phyloP scores from a whole-genome alignment of 306 rosid species.

The Prunus padus region DNA sequence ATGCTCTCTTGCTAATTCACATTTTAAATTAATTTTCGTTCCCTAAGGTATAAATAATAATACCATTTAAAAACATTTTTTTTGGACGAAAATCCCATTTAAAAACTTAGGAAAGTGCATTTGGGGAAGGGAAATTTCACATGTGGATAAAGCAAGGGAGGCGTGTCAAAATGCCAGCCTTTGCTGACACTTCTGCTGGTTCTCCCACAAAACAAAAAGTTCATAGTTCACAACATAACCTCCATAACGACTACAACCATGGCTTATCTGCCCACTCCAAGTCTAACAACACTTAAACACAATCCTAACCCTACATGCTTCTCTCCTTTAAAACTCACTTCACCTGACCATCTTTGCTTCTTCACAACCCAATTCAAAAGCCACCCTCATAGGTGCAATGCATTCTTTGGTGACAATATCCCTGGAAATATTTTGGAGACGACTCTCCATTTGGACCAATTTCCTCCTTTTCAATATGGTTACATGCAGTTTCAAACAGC shows the following conservation, averaged over 20 bases:
- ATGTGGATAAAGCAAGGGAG: conserved; percentile 44
- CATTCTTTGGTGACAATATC: conserved; percentile 41
- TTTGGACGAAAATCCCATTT: no score
- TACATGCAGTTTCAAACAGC: conserved; percentile 42
- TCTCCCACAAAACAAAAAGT: conserved; percentile 14
- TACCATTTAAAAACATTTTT: no score
- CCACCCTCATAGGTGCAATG: conserved; percentile 41
- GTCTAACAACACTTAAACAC: conserved; percentile 45
- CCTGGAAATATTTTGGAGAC: conserved; percentile 39
- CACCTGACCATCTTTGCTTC: conserved; percentile 31
- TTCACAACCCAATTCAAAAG: conserved; percentile 38
- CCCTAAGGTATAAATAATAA: no score
- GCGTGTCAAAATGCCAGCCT: conserved; percentile 44
- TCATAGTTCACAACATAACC: neutral
- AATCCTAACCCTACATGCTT: conserved; percentile 28
- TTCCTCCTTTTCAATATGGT: conserved; percentile 57
- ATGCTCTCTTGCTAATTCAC: no score
- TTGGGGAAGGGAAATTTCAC: neutral
- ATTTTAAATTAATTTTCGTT: no score
- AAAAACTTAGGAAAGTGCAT: neutral
- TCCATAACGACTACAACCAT: conserved; percentile 28
- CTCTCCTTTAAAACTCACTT: conserved; percentile 40
- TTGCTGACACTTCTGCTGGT: conserved; percentile 21
- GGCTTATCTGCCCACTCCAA: conserved; percentile 62
- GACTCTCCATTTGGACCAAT: conserved; percentile 47